Conservation (phyloP, 176 grass and related monocot species). For the Bothriochloa decipiens region DNA sequence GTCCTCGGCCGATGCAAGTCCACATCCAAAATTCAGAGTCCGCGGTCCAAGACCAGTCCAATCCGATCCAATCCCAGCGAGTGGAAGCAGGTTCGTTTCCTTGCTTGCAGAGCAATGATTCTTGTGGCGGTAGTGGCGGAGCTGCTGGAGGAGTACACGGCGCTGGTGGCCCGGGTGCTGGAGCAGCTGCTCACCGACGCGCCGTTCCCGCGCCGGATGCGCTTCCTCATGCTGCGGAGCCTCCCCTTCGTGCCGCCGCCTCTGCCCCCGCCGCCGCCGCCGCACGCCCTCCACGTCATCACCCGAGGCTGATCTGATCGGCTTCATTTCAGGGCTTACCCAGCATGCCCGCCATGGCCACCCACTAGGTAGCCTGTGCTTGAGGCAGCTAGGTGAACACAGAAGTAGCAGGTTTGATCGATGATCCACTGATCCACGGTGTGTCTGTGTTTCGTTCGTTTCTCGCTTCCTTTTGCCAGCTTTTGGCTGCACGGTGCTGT, state of each 20-base stretch:
- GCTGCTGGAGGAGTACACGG: conserved; percentile 92
- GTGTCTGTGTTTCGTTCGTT: not conserved
- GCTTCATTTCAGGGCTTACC: not conserved
- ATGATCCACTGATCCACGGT: not conserved
- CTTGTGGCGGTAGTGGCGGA: conserved; percentile 77
- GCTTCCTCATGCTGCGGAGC: conserved; percentile 86
- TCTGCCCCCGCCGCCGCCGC: conserved; percentile 53
- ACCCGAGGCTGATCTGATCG: conserved; percentile 37
- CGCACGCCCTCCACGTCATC: conserved; percentile 61
- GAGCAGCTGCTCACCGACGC: conserved; percentile 72
- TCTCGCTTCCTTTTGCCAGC: not conserved
- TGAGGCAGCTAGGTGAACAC: not conserved
- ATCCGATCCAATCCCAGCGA: not conserved
- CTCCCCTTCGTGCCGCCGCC: conserved; percentile 72
- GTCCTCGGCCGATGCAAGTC: not conserved
- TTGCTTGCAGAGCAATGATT: conserved; percentile 49
- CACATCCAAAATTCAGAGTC: conserved; percentile 9
- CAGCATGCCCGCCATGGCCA: not conserved
- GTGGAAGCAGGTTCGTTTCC: not conserved
- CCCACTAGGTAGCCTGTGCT: not conserved
- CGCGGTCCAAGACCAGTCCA: not conserved
- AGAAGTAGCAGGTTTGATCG: not conserved
- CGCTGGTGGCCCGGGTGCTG: conserved; percentile 69
- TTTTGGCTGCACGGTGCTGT: not conserved
- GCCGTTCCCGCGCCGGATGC: conserved; percentile 78